Evolutionary conservation across 768 basidiomycete species (phyloP).

Genomic region (Trametes elegans): DNA sequence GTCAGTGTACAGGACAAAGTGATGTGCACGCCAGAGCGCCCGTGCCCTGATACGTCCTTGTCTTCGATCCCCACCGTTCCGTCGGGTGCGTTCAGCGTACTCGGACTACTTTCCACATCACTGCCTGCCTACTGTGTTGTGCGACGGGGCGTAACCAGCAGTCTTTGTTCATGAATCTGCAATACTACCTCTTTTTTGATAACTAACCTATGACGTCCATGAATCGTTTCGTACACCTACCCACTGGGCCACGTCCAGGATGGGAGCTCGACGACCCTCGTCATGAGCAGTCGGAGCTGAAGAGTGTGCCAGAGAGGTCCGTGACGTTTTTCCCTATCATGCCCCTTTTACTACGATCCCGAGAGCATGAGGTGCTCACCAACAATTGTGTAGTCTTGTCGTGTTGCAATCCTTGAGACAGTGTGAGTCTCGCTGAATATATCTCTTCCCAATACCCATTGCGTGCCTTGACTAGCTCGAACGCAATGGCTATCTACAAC

Average conservation of each 20-base stretch:
- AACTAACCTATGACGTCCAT: neutral
- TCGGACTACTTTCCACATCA: too few relatives aligned
- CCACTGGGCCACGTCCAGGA: constrained; percentile 53
- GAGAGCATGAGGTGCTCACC: neutral
- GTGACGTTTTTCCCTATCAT: neutral
- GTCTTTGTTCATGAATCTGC: too few relatives aligned
- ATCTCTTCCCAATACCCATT: neutral
- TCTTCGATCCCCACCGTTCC: neutral
- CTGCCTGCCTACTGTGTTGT: too few relatives aligned
- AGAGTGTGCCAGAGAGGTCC: constrained; percentile 61
- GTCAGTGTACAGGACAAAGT: neutral
- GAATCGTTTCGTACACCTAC: constrained; percentile 37
- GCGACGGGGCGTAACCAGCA: too few relatives aligned
- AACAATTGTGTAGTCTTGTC: constrained; percentile 46
- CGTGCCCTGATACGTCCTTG: neutral
- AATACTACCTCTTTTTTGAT: neutral
- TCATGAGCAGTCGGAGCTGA: constrained; percentile 31
- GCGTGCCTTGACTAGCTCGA: constrained; percentile 47
- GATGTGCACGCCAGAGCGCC: neutral
- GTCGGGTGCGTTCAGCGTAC: too few relatives aligned
- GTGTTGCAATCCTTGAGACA: constrained; percentile 68
- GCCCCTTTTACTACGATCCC: neutral
- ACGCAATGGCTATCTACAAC: constrained; percentile 64
- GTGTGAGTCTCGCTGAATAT: constrained; percentile 41
- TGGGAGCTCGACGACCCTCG: constrained; percentile 56